Evolutionary conservation across 2,329 filamentous ascomycete species (phyloP), one percentile per base, ranked within the genome.

Genomic region (Trichoderma atroviride): DNA sequence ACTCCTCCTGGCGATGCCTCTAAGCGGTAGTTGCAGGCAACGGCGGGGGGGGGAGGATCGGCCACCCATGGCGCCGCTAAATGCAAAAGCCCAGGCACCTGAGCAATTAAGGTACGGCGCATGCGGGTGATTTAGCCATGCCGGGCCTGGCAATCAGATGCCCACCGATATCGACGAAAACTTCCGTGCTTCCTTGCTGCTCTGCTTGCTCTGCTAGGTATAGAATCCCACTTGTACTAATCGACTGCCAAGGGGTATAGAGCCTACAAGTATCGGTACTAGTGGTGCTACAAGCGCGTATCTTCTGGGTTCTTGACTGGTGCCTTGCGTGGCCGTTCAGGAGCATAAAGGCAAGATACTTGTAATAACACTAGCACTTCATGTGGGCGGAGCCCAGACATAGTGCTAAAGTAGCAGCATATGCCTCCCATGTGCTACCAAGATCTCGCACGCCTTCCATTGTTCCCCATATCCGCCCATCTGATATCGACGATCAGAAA

Each of bases 11-110:
- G 24, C 24, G 33, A 56, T 55, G 52, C 24, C 61, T 24, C 40
- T 43, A 43, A 22, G 22, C 19, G 61, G 61, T 56, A 64, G 61
- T 56, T 64, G 16, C 33, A 31, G 31, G 50, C 24, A 31, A n/a
- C 37, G 31, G 50, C 16, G 31, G 61, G 61, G 31, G 61, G 61
- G 50, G 33, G 5, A 43, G 50, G 61, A 55, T 64, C 61, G 50
- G 22, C 27, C 50, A 43, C 29, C 61, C 61, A 64, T 35, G 50
- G 33, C 19, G 13, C 22, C 33, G 40, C 33, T 40, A 31, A 63
- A 55, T 43, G 61, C 35, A 64, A 4, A 4, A 53, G 50, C 22
- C 22, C 50, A 64, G 61, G 61, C 61, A 56, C 50, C 52, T 43
- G 33, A 31, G 33, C 61, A 64, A 31, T 43, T 52, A 64, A 64